These are phyloP conservation scores for Mayamaea pseudoterrestris DNA, from an alignment of 108 stramenopile genomes.

Conservation along the genomic window DNA sequence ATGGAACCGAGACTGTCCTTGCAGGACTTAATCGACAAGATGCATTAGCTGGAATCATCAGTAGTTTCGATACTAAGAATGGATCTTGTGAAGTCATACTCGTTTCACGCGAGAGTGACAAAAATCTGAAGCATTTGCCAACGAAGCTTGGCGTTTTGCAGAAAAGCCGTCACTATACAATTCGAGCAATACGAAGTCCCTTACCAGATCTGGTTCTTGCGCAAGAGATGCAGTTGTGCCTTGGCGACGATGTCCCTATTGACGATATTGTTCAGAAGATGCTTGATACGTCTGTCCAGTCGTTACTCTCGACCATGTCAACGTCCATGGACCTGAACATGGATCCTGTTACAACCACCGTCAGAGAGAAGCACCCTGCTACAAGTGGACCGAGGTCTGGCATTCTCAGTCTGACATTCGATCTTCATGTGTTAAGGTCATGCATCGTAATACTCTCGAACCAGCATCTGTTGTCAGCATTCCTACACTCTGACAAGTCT, in stretches of 20 bases:
- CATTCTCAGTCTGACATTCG: too few species aligned
- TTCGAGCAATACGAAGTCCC: conserved; percentile 52
- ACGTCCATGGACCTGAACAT: too few species aligned
- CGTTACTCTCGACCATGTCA: conserved; percentile 1
- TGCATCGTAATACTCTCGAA: too few species aligned
- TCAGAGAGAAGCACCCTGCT: too few species aligned
- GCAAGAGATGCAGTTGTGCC: conserved; percentile 42
- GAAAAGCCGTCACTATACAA: conserved; percentile 24
- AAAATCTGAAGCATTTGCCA: not conserved
- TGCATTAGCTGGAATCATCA: conserved; percentile 60
- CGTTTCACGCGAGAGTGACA: conserved; percentile 7
- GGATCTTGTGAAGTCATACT: conserved; percentile 70
- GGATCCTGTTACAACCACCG: too few species aligned
- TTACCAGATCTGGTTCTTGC: conserved; percentile 42
- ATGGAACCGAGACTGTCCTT: conserved; percentile 62
- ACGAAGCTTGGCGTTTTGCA: not conserved
- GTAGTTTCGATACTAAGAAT: conserved; percentile 48
- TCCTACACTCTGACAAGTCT: too few species aligned
- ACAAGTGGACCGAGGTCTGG: too few species aligned
- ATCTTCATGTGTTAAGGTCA: too few species aligned
- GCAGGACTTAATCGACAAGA: conserved; percentile 46
- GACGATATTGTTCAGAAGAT: not conserved
- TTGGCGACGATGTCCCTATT: conserved; percentile 16
- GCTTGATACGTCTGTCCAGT: not conserved
- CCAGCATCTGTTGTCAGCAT: too few species aligned